Evolutionary conservation across 2,329 filamentous ascomycete species (phyloP), one percentile per base, ranked within the genome.

Genomic region (Lachnellula occidentalis): DNA sequence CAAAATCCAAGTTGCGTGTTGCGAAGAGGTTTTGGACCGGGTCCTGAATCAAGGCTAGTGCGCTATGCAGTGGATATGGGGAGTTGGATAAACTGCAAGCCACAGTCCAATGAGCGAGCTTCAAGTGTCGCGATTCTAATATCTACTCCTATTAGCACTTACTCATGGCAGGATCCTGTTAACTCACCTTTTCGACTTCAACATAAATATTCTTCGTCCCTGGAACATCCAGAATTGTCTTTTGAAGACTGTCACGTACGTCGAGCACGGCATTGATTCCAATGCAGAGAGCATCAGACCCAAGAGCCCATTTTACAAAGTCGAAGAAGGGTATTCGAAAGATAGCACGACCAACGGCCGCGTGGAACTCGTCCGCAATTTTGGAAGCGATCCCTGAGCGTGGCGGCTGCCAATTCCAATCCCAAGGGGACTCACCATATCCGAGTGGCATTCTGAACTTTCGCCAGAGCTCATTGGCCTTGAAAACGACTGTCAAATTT

Each of bases 81-180:
- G 46, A 50, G 39, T 57, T 17, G 14, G 47, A 42, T 22, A 58
- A 47, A 49, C 58, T 60, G 37, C 56, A 58, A 19, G 53, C 58
- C 56, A 58, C 34, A 34, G 58, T 58, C 58, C 50, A 58, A 31
- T 58, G 50, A 36, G 52, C 58, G 22, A 60, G 48, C 31, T 36
- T 49, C 31, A 51, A 50, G 45, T 58, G 52, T 55, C 48, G 53
- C 45, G 45, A 24, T 31, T 55, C 9, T 22, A 60, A 41, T 56
- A 21, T 48, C 58, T 58, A 51, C 22, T 61, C 75, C 74, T 5
- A 78, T 81, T 47, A 73, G 75, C 58, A 75, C 76, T n/a, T n/a
- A n/a, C n/a, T n/a, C n/a, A n/a, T n/a, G n/a, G n/a, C n/a, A 80
- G 77, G 77, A 80, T 70, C 69, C 56, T 62, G 69, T 66, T 50